Evolutionary conservation across 371 early-diverging fungal genomes (phyloP), one percentile per base, ranked within the genome.

Genomic region (Mortierella sp.): DNA sequence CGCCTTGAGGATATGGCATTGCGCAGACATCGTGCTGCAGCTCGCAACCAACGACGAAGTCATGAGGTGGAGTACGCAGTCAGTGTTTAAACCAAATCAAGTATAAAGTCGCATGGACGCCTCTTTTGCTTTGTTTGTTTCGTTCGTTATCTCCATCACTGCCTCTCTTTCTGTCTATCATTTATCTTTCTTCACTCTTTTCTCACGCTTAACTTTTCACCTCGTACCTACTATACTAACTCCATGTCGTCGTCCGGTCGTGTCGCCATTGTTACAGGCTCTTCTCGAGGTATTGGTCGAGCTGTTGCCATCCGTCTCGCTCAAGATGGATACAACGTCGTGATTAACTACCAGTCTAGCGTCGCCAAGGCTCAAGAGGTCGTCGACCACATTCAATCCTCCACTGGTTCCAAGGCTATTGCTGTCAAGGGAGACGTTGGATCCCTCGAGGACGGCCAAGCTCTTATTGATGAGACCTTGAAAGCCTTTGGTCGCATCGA

Each of bases 371-470:
- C 78, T 12, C 60, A 71, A 47, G 73, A 77, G n/a, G 77, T 73
- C 55, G 62, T 83, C 52, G 58, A 77, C 22, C 51, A 61, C n/a
- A 68, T 77, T 35, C 66, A 64, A 5, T 66, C 77, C 40, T 47
- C 57, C 12, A 55, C 54, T 3, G 24, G 26, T 2, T 52, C 69
- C 14, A 66, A 75, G 4, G 83, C 83, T 3, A 77, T 83, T 37
- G 71, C 83, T 26, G 65, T 83, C 54, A 77, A 83, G 22, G 83
- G 66, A 2, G 77, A 83, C 49, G 68, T 77, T 18, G 78, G 77
- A 3, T n/a, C 64, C 20, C 18, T 77, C 20, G 64, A 52, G 14
- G 68, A 70, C 3, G 70, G 73, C 8, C 32, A 77, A 22, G 52
- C 43, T 5, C 45, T 83, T 8, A 61, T 83, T 52, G 37, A 64